Conservation (phyloP, 192 early-diverging fungal genomes). For the Funneliformis geosporum region DNA sequence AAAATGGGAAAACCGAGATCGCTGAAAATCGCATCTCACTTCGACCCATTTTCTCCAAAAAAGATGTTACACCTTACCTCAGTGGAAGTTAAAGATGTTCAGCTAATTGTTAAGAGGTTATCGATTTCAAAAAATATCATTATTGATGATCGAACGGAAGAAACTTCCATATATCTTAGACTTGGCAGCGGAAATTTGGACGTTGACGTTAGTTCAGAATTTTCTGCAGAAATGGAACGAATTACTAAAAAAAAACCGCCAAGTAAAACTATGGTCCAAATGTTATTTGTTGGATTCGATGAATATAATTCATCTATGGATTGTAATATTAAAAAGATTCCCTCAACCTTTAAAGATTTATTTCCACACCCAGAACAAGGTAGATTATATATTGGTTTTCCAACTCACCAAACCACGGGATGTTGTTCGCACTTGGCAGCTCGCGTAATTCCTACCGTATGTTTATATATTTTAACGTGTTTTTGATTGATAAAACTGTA, state of each 20-base stretch:
- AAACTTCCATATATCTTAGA: too few relatives aligned
- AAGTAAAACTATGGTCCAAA: constrained; percentile 61
- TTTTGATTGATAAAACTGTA: too few relatives aligned
- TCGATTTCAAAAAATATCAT: too few relatives aligned
- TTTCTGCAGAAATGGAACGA: constrained; percentile 77
- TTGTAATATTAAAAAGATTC: too few relatives aligned
- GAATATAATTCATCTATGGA: constrained; percentile 61
- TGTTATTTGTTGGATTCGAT: constrained; percentile 73
- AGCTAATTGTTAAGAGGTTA: constrained; percentile 53
- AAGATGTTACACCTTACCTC: constrained; percentile 68
- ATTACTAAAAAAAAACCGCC: constrained; percentile 89
- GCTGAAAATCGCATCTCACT: constrained; percentile 58
- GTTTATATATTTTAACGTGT: too few relatives aligned
- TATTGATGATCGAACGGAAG: too few relatives aligned
- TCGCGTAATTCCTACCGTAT: constrained; percentile 86
- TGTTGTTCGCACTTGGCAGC: constrained; percentile 76
- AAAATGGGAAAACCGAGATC: too few relatives aligned
- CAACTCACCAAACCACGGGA: constrained; percentile 90
- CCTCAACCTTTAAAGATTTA: constrained; percentile 72
- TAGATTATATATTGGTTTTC: constrained; percentile 86
- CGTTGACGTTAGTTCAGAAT: constrained; percentile 53
- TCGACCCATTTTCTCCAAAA: constrained; percentile 65
- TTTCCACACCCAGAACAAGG: constrained; percentile 78
- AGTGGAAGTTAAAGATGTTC: constrained; percentile 58
- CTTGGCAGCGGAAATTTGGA: constrained; percentile 52